Evolutionary conservation across 164 flowering plant species (phyloP).

Genomic region (Pachysandra terminalis): DNA sequence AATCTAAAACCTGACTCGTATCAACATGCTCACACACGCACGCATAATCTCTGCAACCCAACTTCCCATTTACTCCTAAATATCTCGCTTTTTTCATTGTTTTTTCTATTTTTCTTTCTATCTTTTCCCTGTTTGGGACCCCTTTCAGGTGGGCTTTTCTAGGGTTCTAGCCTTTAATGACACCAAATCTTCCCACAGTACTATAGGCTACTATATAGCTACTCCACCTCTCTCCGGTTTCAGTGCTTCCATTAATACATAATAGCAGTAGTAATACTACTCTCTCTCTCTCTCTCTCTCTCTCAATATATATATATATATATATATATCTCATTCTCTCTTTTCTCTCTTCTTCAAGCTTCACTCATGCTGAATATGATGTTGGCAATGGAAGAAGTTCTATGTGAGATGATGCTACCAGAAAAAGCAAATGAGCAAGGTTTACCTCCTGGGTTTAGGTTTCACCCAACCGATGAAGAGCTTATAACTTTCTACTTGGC

Average conservation of each 20-base stretch:
- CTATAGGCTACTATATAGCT: too few species aligned
- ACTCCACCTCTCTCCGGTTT: constrained; percentile 21
- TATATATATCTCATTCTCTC: too few species aligned
- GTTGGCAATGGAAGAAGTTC: constrained; percentile 42
- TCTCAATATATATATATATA: too few species aligned
- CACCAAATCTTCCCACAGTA: constrained; percentile 15
- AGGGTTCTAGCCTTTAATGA: constrained; percentile 18
- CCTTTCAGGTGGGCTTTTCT: constrained; percentile 14
- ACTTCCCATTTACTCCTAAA: constrained; percentile 29
- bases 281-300: not conserved
- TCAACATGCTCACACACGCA: constrained; percentile 46
- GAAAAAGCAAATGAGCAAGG: constrained; percentile 48
- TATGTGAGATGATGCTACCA: constrained; percentile 42
- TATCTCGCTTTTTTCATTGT: not conserved
- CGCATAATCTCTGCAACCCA: constrained; percentile 43
- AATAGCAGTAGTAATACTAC: not conserved
- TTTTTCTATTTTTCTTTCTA: not conserved
- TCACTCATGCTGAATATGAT: constrained; percentile 8
- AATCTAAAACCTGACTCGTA: constrained; percentile 11
- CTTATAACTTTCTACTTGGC: constrained; percentile 78
- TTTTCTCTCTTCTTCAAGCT: not conserved
- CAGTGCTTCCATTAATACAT: constrained; percentile 26
- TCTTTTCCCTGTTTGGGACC: constrained; percentile 4
- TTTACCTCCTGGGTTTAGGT: constrained; percentile 85
- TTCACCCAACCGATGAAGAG: constrained; percentile 93